Evolutionary conservation across 306 rosid genomes (phyloP).

Genomic region (Corylus heterophylla): DNA sequence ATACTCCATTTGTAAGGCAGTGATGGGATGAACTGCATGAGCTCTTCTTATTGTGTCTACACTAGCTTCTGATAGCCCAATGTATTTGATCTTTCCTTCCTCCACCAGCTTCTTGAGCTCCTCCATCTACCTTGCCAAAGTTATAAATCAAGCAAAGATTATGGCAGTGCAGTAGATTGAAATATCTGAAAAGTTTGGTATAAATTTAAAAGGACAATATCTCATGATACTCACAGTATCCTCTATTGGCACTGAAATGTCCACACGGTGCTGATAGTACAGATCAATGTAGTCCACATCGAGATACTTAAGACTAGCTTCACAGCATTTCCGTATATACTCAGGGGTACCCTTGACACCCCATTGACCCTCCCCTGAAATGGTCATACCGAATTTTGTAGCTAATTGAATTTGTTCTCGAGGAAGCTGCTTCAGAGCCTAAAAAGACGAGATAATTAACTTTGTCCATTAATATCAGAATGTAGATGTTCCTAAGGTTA

Average conservation of each 20-base stretch:
- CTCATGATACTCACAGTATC: slow-evolving; percentile 53
- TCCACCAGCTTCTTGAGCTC: slow-evolving; percentile 64
- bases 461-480: not conserved
- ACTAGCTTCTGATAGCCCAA: slow-evolving; percentile 63
- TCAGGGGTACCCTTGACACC: slow-evolving; percentile 56
- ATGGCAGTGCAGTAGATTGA: not conserved
- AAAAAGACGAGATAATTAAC: slow-evolving; percentile 17
- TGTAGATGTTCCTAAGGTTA: not conserved
- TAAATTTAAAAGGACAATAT: not conserved
- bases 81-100: slow-evolving; percentile 65
- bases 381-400: slow-evolving; percentile 58
- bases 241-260: slow-evolving; percentile 67
- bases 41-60: slow-evolving; percentile 66
- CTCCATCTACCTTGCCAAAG: slow-evolving; percentile 39
- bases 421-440: slow-evolving; percentile 74
- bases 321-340: slow-evolving; percentile 61
- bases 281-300: slow-evolving; percentile 55
- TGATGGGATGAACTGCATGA: slow-evolving; percentile 69
- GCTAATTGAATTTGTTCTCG: slow-evolving; percentile 67
- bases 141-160: slow-evolving; percentile 16
- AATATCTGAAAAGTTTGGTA: not conserved
- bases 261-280: slow-evolving; percentile 63
- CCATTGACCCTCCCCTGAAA: slow-evolving; percentile 13
- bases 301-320: slow-evolving; percentile 62
- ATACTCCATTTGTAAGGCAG: slow-evolving; percentile 78